Base-by-base conservation (phyloP, 164 flowering plant genomes). In the Litsea cubeba region DNA sequence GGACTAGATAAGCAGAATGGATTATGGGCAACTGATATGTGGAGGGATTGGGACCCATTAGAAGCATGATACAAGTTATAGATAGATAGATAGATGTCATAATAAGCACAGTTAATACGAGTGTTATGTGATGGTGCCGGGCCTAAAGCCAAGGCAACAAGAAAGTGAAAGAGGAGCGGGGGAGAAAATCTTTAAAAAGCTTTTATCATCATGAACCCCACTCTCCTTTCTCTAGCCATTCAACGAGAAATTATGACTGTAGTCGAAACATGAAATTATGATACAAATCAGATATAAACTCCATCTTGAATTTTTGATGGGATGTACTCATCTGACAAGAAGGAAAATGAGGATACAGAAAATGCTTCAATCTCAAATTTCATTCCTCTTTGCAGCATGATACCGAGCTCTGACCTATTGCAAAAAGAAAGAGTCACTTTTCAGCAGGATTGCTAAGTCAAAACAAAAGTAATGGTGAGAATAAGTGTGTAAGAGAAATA, bases 311-410 rank as follows among this genome's bases (percentile, higher is more conserved):
- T 83, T 80, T 91, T 90, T 23, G 93, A 86, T 65, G 98, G 93
- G 69, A 96, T 79, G 79, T 91, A 91, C 68, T 78, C 82, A 64
- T 87, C 82, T 64, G 99, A 85, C 88, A 96, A 83, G 80, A 87
- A 92, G 49, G 97, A 90, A 66, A 96, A 79, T 20, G 94, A 86
- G 49, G 83, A 82, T 35, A 82, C 94, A 7, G 94, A 91, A 65
- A 96, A 78, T 50, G 98, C 98, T 91, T 96, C 99, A 76, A 94
- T 88, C 88, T 94, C 98, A 75, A 91, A 94, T 79, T 96, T 96
- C 76, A 91, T 87, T 71, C 97, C 99, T 79, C 83, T 88, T 75
- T 87, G 86, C 84, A 94, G 80, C 95, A 94, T 88, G 76, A 76
- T 30, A 81, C 91, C 87, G 22, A 96, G 79, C 72, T 96, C 99